Evolutionary conservation across 176 grass and related monocot species (phyloP).

Genomic region (Carex cristatella): DNA sequence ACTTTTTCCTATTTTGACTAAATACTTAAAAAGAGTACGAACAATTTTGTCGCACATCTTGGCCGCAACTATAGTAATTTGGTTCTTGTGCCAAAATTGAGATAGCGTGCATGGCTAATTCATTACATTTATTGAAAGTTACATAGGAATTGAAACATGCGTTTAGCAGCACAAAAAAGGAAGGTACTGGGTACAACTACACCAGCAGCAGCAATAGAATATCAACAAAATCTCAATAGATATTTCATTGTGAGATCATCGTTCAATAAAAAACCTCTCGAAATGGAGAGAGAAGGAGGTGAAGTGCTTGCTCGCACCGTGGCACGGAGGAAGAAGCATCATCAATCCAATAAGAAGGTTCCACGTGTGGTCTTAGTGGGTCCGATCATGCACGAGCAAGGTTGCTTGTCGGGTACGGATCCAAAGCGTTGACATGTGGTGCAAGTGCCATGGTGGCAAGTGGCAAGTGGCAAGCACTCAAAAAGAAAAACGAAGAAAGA

Average conservation of each 20-base stretch:
- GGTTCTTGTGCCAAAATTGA: neutral
- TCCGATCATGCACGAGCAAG: neutral
- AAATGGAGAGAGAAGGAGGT: neutral
- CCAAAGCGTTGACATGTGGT: conserved; percentile 16
- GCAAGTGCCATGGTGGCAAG: neutral
- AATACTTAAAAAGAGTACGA: neutral
- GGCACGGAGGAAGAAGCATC: neutral
- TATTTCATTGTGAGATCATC: neutral
- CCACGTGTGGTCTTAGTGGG: neutral
- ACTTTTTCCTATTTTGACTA: neutral
- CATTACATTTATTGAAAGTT: neutral
- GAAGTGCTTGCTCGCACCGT: neutral
- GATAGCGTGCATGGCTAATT: neutral
- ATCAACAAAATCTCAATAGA: neutral
- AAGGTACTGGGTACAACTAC: neutral
- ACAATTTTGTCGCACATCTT: neutral
- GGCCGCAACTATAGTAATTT: neutral
- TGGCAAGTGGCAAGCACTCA: neutral
- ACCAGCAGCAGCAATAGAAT: neutral
- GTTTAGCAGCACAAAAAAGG: neutral
- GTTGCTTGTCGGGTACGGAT: conserved; percentile 23
- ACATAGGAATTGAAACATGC: neutral
- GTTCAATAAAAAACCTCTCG: neutral
- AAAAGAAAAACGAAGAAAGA: neutral
- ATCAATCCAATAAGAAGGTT: neutral